A percentile compares a stretch with the other conserved stretches of the same genome.
Evolutionary conservation across 2,329 filamentous ascomycete species (phyloP).

Genomic region (Juglanconis juglandina): DNA sequence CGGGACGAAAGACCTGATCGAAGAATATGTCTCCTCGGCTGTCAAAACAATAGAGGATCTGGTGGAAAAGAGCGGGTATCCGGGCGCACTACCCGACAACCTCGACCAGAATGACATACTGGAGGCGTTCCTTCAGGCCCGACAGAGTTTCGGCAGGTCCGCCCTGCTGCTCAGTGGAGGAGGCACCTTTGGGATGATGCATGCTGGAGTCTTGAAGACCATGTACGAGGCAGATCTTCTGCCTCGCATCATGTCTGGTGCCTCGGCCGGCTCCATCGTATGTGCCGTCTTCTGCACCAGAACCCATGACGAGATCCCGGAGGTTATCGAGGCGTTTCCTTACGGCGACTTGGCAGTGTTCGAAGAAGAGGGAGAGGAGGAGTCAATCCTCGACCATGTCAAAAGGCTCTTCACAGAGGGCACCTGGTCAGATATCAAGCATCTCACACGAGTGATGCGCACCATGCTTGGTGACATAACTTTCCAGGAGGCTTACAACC

Average conservation of each 20-base stretch:
- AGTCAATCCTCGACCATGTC: slow-evolving; percentile 66
- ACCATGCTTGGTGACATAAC: slow-evolving; percentile 81
- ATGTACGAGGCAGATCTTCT: slow-evolving; percentile 72
- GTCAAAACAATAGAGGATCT: slow-evolving; percentile 70
- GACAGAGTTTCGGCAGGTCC: slow-evolving; percentile 81
- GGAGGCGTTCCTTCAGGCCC: slow-evolving; percentile 66
- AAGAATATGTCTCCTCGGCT: slow-evolving; percentile 79
- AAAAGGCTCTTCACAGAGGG: slow-evolving; percentile 76
- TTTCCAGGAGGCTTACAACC: slow-evolving; percentile 92
- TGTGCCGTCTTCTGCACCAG: slow-evolving; percentile 75
- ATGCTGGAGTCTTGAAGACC: slow-evolving; percentile 82
- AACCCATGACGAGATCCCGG: slow-evolving; percentile 74
- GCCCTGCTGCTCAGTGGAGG: slow-evolving; percentile 81
- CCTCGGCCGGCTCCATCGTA: slow-evolving; percentile 84
- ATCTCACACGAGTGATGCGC: slow-evolving; percentile 79
- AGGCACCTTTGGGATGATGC: slow-evolving; percentile 87
- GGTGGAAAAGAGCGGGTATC: slow-evolving; percentile 53
- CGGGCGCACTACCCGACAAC: slow-evolving; percentile 44
- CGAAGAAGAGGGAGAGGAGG: slow-evolving; percentile 55
- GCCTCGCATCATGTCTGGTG: slow-evolving; percentile 82
- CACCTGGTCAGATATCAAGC: slow-evolving; percentile 78
- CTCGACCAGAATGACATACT: slow-evolving; percentile 59
- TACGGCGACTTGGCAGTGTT: slow-evolving; percentile 81
- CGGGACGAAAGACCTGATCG: slow-evolving; percentile 83
- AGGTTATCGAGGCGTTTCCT: slow-evolving; percentile 66